Evolutionary conservation across 1,139 yeast species (phyloP).

Genomic region (Scheffersomyces segobiensis): DNA sequence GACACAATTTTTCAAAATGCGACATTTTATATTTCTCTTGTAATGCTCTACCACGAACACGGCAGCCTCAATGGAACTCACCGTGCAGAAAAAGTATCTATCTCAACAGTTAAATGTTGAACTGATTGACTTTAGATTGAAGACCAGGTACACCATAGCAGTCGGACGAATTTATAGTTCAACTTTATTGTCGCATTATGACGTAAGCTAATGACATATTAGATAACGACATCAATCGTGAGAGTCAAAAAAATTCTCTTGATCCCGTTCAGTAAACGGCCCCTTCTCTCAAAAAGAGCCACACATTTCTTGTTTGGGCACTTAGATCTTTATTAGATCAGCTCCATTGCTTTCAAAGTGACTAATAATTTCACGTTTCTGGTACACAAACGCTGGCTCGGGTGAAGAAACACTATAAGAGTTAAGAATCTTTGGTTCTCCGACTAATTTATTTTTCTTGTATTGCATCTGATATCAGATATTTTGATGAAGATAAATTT

Average conservation of each 20-base stretch:
- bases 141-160: neutral
- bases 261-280: neutral
- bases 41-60: neutral
- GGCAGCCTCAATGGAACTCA: neutral
- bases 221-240: neutral
- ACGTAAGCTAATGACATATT: neutral
- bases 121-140: neutral
- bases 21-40: neutral
- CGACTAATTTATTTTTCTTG: too few relatives aligned
- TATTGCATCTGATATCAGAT: neutral
- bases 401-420: neutral
- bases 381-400: neutral
- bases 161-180: neutral
- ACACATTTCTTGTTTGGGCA: neutral
- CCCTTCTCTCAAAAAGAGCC: neutral
- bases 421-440: neutral
- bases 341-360: neutral
- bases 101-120: neutral
- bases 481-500: neutral
- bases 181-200: neutral
- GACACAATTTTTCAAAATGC: neutral
- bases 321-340: neutral
- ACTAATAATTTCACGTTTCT: neutral
- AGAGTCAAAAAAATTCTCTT: neutral
- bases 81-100: neutral